Percentiles rank a stretch among this genome's conserved stretches.
phyloP scores from a whole-genome alignment of 805 yeast genomes.

The Starmerella bacillaris region DNA sequence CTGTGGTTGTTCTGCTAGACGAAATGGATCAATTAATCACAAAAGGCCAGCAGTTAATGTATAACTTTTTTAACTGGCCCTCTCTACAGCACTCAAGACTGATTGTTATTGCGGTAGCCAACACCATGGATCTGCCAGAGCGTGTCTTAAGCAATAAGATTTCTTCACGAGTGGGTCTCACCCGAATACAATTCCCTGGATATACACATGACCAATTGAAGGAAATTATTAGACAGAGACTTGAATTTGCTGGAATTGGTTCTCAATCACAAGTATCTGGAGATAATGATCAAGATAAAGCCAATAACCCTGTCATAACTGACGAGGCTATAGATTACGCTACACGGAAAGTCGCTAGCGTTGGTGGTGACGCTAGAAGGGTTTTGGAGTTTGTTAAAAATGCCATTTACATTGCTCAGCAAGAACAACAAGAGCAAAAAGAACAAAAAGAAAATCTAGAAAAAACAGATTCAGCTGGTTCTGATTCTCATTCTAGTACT shows the following conservation, averaged over 20 bases:
- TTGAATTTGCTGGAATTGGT: conserved; percentile 30
- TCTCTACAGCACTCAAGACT: conserved; percentile 60
- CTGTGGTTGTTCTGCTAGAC: conserved; percentile 66
- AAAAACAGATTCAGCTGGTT: conserved; percentile 16
- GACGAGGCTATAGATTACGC: conserved; percentile 67
- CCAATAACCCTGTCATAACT: conserved; percentile 4
- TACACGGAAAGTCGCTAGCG: conserved; percentile 84
- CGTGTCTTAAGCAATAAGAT: conserved; percentile 71
- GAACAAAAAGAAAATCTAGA: conserved; percentile 17
- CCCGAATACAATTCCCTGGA: conserved; percentile 75
- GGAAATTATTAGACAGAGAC: conserved; percentile 52
- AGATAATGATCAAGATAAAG: conserved; percentile 1
- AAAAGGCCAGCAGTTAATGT: conserved; percentile 61
- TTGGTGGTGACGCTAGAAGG: conserved; percentile 92
- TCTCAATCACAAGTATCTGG: background rate
- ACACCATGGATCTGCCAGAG: conserved; percentile 95
- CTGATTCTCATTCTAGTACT: conserved; percentile 7
- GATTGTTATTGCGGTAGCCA: conserved; percentile 83
- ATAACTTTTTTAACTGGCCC: conserved; percentile 97
- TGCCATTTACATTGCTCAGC: conserved; percentile 50
- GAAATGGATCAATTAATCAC: conserved; percentile 86
- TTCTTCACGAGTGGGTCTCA: conserved; percentile 75
- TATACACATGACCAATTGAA: conserved; percentile 66
- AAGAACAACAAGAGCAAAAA: conserved; percentile 1
- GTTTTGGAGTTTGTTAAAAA: conserved; percentile 75